Evolutionary conservation across 345 rosid species (phyloP), one percentile per base, ranked within the genome.

Genomic region (Citropsis articulata): DNA sequence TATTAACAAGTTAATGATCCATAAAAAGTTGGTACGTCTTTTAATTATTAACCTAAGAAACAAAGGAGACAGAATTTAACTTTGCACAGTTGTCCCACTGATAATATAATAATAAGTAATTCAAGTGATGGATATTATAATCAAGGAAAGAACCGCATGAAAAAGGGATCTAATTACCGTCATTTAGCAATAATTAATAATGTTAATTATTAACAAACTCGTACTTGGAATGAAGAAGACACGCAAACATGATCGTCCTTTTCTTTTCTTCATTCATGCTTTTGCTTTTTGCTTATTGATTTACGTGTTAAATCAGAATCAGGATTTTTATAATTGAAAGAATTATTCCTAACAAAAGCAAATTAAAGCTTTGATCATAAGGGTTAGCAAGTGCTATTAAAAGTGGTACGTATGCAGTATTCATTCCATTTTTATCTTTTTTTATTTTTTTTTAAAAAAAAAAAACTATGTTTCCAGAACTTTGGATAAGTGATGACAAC

Each of bases 1-100:
- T 60, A 72, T 84, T 79, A 82, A 80, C 84, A 81, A 83, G n/a
- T n/a, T 70, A 55, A 78, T 59, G 85, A 82, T 81, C 64, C 81
- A 75, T 53, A 42, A 6, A 28, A 76, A 76, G 67, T 78, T 59
- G 68, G 28, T 42, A 66, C 66, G 50, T 79, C 40, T 69, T 72
- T 48, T n/a, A 33, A 19, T 66, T 55, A 56, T n/a, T 48, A 53
- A 53, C 50, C 9, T 36, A 53, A 33, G 42, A 77, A 59, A 30
- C 56, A 35, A 69, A 19, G 75, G 40, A 59, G 74, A 73, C 75
- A 79, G 83, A 85, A 85, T 79, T 78, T 69, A 55, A 22, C 84
- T 80, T 80, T 77, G 71, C 33, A 63, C 80, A 71, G 75, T 76
- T 45, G 21, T 56, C 19, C 76, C 56, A 66, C 59, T 35, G 50